Evolutionary conservation across 257 asterid genomes (phyloP).

Genomic region (Henckelia pumila): DNA sequence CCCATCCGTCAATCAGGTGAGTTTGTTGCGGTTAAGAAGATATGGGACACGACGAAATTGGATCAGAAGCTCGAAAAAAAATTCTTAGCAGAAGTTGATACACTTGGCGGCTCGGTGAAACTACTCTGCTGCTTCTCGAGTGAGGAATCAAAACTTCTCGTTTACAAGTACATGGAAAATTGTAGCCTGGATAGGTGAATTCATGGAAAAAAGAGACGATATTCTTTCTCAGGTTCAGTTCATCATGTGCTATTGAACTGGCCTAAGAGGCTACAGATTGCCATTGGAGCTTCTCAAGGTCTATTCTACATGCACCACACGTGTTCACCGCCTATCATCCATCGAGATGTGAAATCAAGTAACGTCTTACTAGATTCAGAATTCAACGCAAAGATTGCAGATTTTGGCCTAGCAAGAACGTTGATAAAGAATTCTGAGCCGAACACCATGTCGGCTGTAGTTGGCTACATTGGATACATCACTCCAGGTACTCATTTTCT

Average conservation of each 20-base stretch:
- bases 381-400: slow-evolving; percentile 57
- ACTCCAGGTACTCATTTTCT: slow-evolving; percentile 47
- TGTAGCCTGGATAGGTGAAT: slow-evolving; percentile 78
- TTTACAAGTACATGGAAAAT: slow-evolving; percentile 79
- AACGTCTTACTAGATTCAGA: slow-evolving; percentile 43
- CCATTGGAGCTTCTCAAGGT: slow-evolving; percentile 55
- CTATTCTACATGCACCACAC: slow-evolving; percentile 58
- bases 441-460: slow-evolving; percentile 49
- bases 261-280: slow-evolving; percentile 53
- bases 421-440: slow-evolving; percentile 46
- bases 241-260: slow-evolving; percentile 45
- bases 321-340: slow-evolving; percentile 46
- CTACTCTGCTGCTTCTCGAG: slow-evolving; percentile 70
- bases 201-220: slow-evolving; percentile 37
- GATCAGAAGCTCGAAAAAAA: slow-evolving; percentile 59
- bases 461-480: slow-evolving; percentile 60
- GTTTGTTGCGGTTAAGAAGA: slow-evolving; percentile 75
- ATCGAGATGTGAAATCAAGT: slow-evolving; percentile 55
- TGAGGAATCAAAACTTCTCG: slow-evolving; percentile 58
- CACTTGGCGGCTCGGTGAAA: slow-evolving; percentile 72
- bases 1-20: slow-evolving; percentile 42
- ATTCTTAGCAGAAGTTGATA: slow-evolving; percentile 65
- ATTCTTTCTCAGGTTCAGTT: slow-evolving; percentile 32
- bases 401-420: slow-evolving; percentile 52
- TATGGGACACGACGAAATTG: slow-evolving; percentile 40